Percentiles rank a stretch among this genome's conserved stretches.
phyloP scores from a whole-genome alignment of 2,329 filamentous ascomycete genomes.

The Herpotrichia juniperi region DNA sequence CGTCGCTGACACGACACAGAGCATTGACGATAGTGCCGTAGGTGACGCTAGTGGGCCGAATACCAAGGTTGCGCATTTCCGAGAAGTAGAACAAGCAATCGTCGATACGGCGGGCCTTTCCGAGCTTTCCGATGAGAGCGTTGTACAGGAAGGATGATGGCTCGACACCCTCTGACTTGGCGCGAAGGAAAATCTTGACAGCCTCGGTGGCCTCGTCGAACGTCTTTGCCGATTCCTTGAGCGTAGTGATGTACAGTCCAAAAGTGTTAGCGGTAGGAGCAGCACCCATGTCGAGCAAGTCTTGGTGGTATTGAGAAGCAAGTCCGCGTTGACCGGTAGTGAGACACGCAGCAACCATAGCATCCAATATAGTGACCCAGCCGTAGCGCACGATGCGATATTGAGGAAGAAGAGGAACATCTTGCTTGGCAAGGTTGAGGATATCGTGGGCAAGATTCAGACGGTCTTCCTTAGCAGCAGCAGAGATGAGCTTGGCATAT shows the following conservation, averaged over 20 bases:
- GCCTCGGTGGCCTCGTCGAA: constrained; percentile 98
- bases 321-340: constrained; percentile 79
- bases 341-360: constrained; percentile 93
- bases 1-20: constrained; percentile 93
- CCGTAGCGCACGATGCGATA: constrained; percentile 90
- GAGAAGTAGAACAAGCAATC: constrained; percentile 98
- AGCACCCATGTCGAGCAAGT: constrained; percentile 87
- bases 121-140: constrained; percentile 95
- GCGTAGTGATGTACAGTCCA: constrained; percentile 97
- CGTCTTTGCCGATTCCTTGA: constrained; percentile 96
- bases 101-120: constrained; percentile 96
- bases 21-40: constrained; percentile 99
- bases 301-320: constrained; percentile 87
- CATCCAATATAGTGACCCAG: constrained; percentile 94
- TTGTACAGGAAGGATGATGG: constrained; percentile 98
- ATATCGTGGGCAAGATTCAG: constrained; percentile 85
- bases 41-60: constrained; percentile 95
- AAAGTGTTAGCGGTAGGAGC: constrained; percentile 97
- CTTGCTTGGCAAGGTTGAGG: constrained; percentile 83
- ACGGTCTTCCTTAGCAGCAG: constrained; percentile 84
- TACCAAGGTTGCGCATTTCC: constrained; percentile 91
- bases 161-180: constrained; percentile 91
- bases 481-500: constrained; percentile 92
- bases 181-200: constrained; percentile 94
- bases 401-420: constrained; percentile 83